These are phyloP conservation scores for Cnidoscolus chayamansa DNA, from an alignment of 441 rosid species.

Conservation along the genomic window DNA sequence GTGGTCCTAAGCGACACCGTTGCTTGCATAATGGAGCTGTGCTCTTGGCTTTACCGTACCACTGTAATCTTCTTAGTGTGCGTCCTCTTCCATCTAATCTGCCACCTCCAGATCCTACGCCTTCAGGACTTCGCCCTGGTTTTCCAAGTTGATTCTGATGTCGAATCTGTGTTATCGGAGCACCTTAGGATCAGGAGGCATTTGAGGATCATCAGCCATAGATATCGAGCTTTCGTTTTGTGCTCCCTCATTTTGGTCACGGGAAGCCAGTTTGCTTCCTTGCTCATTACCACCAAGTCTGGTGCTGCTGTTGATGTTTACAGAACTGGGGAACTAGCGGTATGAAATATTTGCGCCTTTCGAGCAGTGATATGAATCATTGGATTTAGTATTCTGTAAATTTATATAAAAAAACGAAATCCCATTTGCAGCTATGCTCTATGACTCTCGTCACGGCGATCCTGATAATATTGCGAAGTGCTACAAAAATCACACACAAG, in stretches of 20 bases:
- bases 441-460: slow-evolving; percentile 64
- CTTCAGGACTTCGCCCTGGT: slow-evolving; percentile 78
- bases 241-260: slow-evolving; percentile 65
- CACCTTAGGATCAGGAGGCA: slow-evolving; percentile 82
- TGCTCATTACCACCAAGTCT: slow-evolving; percentile 69
- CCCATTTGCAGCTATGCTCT: slow-evolving; percentile 61
- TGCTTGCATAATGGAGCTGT: slow-evolving; percentile 78
- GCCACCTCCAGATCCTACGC: slow-evolving; percentile 87
- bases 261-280: slow-evolving; percentile 76
- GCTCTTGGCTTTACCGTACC: slow-evolving; percentile 88
- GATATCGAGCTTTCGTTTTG: slow-evolving; percentile 64
- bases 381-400: neutral
- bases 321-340: slow-evolving; percentile 82
- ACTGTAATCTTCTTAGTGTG: slow-evolving; percentile 74
- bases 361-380: neutral
- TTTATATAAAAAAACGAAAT: neutral
- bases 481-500: slow-evolving; percentile 89
- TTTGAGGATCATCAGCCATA: slow-evolving; percentile 80
- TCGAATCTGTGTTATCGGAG: slow-evolving; percentile 62
- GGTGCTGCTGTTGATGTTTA: slow-evolving; percentile 48
- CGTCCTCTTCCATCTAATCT: slow-evolving; percentile 75
- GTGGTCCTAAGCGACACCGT: slow-evolving; percentile 67
- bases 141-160: slow-evolving; percentile 71
- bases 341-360: slow-evolving; percentile 22
- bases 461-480: slow-evolving; percentile 64